Percentiles rank a stretch among this genome's conserved stretches.
Conservation (phyloP, 2,329 filamentous ascomycete genomes). For the Volutella citrinella region DNA sequence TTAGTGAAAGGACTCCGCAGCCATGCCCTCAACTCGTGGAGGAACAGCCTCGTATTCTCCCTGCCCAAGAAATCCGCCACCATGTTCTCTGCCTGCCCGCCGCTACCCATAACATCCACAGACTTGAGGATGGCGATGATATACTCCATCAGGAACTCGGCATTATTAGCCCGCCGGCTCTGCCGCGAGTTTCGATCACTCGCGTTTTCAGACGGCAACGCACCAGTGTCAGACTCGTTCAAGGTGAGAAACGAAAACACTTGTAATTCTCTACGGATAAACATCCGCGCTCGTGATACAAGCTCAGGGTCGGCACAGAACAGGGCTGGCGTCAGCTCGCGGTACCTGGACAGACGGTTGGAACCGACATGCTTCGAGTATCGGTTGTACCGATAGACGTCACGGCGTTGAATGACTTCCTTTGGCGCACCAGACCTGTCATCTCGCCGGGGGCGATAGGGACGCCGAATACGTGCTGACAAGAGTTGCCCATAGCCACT, state of each 20-base stretch:
- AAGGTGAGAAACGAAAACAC: constrained; percentile 72
- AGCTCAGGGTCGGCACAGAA: constrained; percentile 65
- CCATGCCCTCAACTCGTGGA: constrained; percentile 84
- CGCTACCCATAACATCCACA: constrained; percentile 75
- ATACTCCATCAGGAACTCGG: constrained; percentile 84
- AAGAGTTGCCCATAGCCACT: constrained; percentile 3
- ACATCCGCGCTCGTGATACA: constrained; percentile 73
- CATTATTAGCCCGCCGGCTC: constrained; percentile 56
- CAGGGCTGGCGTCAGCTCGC: constrained; percentile 65
- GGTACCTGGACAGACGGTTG: constrained; percentile 74
- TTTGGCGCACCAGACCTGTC: constrained; percentile 4
- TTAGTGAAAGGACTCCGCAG: constrained; percentile 74
- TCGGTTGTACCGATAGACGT: constrained; percentile 69
- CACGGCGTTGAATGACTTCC: constrained; percentile 52
- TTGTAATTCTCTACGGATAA: constrained; percentile 78
- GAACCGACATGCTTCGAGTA: constrained; percentile 81
- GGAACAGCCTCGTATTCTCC: constrained; percentile 68
- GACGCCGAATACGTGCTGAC: too few species aligned
- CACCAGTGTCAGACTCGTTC: constrained; percentile 20
- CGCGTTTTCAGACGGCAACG: constrained; percentile 3
- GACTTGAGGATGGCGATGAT: constrained; percentile 79
- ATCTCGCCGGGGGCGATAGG: too few species aligned
- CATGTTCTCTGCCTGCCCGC: constrained; percentile 76
- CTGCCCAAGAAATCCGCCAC: constrained; percentile 75
- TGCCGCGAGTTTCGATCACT: constrained; percentile 11